Percentiles rank a stretch among this genome's conserved stretches.
These are phyloP conservation scores for Xylariaceae sp. DNA, from an alignment of 2,329 filamentous ascomycete genomes.

Conservation along the genomic window DNA sequence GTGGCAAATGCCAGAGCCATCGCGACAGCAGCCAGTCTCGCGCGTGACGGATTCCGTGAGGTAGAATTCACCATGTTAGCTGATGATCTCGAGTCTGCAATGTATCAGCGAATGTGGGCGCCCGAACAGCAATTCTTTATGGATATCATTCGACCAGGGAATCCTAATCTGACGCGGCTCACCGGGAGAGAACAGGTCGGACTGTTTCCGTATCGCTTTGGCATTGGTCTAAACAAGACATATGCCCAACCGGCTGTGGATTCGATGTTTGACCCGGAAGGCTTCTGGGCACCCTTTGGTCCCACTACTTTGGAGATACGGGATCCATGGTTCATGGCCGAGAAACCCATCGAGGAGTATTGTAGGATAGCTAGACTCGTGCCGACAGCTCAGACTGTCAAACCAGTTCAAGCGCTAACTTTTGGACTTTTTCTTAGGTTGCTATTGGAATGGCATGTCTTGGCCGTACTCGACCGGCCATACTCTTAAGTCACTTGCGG, in stretches of 20 bases:
- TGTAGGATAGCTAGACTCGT: slow-evolving; percentile 21
- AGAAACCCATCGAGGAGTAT: slow-evolving; percentile 36
- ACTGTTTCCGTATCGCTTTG: slow-evolving; percentile 46
- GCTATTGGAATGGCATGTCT: slow-evolving; percentile 49
- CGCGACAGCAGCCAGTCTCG: slow-evolving; percentile 39
- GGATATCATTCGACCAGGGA: slow-evolving; percentile 42
- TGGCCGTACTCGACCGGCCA: slow-evolving; percentile 49
- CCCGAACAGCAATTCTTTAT: slow-evolving; percentile 43
- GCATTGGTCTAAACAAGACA: slow-evolving; percentile 39
- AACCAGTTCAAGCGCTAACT: background rate
- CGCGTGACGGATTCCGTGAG: slow-evolving; percentile 36
- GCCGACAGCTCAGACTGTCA: background rate
- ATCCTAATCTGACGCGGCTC: slow-evolving; percentile 40
- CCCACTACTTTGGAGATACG: slow-evolving; percentile 47
- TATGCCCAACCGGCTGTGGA: slow-evolving; percentile 39
- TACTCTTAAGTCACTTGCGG: slow-evolving; percentile 44
- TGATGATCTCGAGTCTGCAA: slow-evolving; percentile 37
- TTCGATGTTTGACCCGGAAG: slow-evolving; percentile 40
- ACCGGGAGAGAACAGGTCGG: slow-evolving; percentile 46
- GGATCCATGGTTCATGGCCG: slow-evolving; percentile 43
- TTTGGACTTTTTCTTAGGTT: slow-evolving; percentile 34
- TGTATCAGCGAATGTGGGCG: slow-evolving; percentile 43
- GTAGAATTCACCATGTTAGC: slow-evolving; percentile 39
- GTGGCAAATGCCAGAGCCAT: slow-evolving; percentile 46
- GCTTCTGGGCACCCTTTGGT: slow-evolving; percentile 43